Percentiles rank a stretch among this genome's conserved stretches.
These are phyloP conservation scores for Bauhinia variegata DNA, from an alignment of 306 rosid genomes.

Conservation along the genomic window DNA sequence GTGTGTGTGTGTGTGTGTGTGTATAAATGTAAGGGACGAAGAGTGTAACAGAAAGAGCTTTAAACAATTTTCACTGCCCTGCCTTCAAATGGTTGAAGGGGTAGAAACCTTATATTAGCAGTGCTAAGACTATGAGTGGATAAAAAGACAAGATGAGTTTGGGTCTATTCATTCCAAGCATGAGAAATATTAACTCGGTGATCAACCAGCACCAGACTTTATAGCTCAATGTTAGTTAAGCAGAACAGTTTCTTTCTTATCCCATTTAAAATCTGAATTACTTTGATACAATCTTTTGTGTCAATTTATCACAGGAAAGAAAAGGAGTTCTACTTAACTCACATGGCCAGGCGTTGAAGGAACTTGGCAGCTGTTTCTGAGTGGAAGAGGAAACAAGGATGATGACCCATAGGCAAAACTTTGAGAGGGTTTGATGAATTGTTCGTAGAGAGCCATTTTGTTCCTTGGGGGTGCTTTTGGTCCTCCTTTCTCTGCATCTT, in stretches of 20 bases:
- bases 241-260: background rate
- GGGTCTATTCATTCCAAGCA: background rate
- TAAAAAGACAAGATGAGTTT: background rate
- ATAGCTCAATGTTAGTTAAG: background rate
- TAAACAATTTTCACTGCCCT: background rate
- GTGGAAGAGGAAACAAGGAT: slow-evolving; percentile 48
- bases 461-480: slow-evolving; percentile 82
- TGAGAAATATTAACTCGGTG: background rate
- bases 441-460: slow-evolving; percentile 83
- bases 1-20: no score
- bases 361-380: slow-evolving; percentile 42
- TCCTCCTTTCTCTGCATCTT: slow-evolving; percentile 73
- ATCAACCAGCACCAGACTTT: background rate
- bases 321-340: slow-evolving; percentile 33
- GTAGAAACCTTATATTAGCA: background rate
- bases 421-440: slow-evolving; percentile 60
- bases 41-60: background rate
- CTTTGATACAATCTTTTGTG: background rate
- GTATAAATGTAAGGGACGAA: no score
- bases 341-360: slow-evolving; percentile 54
- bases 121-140: background rate
- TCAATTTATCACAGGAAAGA: background rate
- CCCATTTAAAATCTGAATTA: no score
- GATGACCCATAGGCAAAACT: slow-evolving; percentile 49
- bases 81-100: background rate